These are phyloP conservation scores for Paramyrothecium roridum DNA, from an alignment of 2,329 filamentous ascomycete species.

Conservation along the genomic window DNA sequence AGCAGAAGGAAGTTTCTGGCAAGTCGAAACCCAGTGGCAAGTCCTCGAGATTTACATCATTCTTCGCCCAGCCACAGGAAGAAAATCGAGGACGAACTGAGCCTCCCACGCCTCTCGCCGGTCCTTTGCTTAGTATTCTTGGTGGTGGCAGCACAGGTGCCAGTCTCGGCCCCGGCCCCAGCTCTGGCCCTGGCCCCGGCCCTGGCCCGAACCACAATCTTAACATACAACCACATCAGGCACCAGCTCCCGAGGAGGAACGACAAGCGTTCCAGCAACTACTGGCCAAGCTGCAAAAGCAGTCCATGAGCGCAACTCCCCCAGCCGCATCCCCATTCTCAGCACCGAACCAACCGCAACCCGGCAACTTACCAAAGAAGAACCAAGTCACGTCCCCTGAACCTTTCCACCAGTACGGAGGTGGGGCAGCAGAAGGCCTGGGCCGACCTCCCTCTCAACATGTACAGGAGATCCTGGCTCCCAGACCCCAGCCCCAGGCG, in stretches of 20 bases:
- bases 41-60: slow-evolving; percentile 81
- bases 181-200: not conserved
- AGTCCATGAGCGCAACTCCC: slow-evolving; percentile 44
- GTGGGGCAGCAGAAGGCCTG: slow-evolving; percentile 40
- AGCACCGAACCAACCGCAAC: slow-evolving; percentile 31
- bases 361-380: slow-evolving; percentile 25
- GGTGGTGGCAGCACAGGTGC: slow-evolving; percentile 1
- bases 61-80: slow-evolving; percentile 57
- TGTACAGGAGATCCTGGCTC: slow-evolving; percentile 51
- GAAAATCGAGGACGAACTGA: slow-evolving; percentile 50
- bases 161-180: not conserved
- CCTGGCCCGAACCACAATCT: not conserved
- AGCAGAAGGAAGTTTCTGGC: slow-evolving; percentile 35
- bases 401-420: slow-evolving; percentile 43
- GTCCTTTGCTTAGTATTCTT: slow-evolving; percentile 15
- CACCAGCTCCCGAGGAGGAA: slow-evolving; percentile 58
- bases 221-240: slow-evolving; percentile 19
- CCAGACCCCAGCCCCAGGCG: slow-evolving; percentile 47
- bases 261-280: slow-evolving; percentile 84
- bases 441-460: slow-evolving; percentile 36
- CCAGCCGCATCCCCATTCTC: slow-evolving; percentile 40
- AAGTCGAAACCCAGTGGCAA: slow-evolving; percentile 60
- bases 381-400: slow-evolving; percentile 43
- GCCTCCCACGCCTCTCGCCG: slow-evolving; percentile 38
- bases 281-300: slow-evolving; percentile 73